These are phyloP conservation scores for Penicillium glabrum DNA, from an alignment of 2,329 filamentous ascomycete genomes.

Conservation along the genomic window DNA sequence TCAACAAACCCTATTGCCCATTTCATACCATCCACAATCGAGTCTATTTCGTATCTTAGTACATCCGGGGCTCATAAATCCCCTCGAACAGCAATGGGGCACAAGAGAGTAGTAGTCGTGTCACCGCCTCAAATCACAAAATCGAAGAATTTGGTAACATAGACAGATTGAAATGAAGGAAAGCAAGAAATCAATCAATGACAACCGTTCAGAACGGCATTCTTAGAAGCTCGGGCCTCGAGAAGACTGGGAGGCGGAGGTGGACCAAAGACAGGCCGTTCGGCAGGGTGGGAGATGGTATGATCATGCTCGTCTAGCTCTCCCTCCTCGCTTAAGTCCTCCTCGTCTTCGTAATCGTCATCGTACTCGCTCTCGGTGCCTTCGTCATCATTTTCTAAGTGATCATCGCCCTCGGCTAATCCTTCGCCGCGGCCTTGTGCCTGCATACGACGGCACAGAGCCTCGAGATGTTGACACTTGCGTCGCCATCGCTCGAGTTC, in stretches of 20 bases:
- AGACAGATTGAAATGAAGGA: constrained; percentile 1
- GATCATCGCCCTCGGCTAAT: constrained; percentile 50
- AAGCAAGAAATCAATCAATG: constrained; percentile 20
- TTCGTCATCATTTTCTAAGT: constrained; percentile 56
- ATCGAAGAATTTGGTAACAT: not conserved
- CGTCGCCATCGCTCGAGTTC: constrained; percentile 77
- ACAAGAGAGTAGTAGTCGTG: constrained; percentile 2
- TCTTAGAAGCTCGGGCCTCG: constrained; percentile 48
- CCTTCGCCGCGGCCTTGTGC: constrained; percentile 81
- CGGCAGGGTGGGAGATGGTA: constrained; percentile 29
- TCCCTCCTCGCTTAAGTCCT: constrained; percentile 59
- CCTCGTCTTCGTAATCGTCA: constrained; percentile 61
- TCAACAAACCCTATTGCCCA: not conserved
- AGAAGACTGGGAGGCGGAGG: constrained; percentile 29
- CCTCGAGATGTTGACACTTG: constrained; percentile 88
- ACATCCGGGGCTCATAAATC: not conserved
- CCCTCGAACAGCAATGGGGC: not conserved
- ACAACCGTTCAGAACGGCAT: constrained; percentile 45
- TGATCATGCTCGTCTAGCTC: constrained; percentile 39
- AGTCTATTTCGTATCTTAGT: constrained; percentile 1
- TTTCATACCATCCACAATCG: not conserved
- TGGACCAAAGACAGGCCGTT: constrained; percentile 25
- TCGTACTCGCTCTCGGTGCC: constrained; percentile 53
- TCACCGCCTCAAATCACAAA: constrained; percentile 4
- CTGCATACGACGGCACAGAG: constrained; percentile 95